Evolutionary conservation across 495 filamentous ascomycete genomes (phyloP).

Genomic region (Poronia punctata): DNA sequence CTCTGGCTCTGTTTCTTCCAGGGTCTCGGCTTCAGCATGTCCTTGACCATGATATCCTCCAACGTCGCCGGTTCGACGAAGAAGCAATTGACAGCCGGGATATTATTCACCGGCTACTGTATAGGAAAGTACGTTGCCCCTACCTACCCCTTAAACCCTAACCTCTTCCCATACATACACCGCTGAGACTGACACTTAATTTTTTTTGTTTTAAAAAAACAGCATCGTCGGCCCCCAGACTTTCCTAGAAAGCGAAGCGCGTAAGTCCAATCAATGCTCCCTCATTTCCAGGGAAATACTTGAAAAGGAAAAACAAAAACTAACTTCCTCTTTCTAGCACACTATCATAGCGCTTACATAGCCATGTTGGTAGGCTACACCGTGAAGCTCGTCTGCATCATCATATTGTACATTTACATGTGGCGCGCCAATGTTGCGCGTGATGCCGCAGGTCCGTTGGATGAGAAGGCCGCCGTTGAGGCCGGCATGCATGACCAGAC

Average conservation of each 20-base stretch:
- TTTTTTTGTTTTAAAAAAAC: too few relatives aligned
- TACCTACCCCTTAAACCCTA: neutral
- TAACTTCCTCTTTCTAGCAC: constrained; percentile 1
- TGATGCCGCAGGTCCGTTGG: constrained; percentile 26
- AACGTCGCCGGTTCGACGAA: constrained; percentile 28
- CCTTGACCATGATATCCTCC: constrained; percentile 23
- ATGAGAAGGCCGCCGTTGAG: constrained; percentile 38
- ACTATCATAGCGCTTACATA: constrained; percentile 44
- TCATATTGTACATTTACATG: constrained; percentile 43
- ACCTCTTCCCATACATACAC: too few relatives aligned
- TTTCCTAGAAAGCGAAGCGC: constrained; percentile 20
- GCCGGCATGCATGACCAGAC: constrained; percentile 47
- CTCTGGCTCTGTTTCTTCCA: constrained; percentile 36
- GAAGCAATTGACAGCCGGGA: constrained; percentile 18
- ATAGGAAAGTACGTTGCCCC: constrained; percentile 19
- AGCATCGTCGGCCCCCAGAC: constrained; percentile 26
- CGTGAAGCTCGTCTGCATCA: constrained; percentile 36
- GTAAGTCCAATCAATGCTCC: neutral
- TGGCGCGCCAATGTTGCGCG: constrained; percentile 41
- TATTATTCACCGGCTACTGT: constrained; percentile 22
- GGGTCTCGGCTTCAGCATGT: constrained; percentile 22
- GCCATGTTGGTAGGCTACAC: constrained; percentile 46
- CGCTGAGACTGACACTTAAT: too few relatives aligned
- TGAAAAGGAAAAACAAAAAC: neutral
- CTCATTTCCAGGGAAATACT: neutral